Evolutionary conservation across 495 filamentous ascomycete genomes (phyloP).

Genomic region (Cryomyces antarcticus): DNA sequence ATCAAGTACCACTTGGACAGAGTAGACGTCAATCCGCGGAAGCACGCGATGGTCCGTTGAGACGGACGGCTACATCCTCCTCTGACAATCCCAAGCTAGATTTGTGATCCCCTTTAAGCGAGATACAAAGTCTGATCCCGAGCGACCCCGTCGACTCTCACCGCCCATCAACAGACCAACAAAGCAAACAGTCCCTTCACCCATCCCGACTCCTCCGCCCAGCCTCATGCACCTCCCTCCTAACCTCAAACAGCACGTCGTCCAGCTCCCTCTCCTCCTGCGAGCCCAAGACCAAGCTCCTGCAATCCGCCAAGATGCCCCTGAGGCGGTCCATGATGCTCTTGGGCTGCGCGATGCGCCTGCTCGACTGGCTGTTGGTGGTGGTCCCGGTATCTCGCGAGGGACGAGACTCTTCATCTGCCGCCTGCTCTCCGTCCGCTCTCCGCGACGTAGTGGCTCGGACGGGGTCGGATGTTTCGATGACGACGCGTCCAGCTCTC

Average conservation of each 20-base stretch:
- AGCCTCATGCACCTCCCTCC: slow-evolving; percentile 14
- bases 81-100: too few relatives aligned
- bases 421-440: not conserved
- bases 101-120: too few relatives aligned
- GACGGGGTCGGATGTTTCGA: not conserved
- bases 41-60: too few relatives aligned
- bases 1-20: too few relatives aligned
- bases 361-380: not conserved
- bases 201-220: slow-evolving; percentile 8
- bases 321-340: slow-evolving; percentile 2
- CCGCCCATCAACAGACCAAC: not conserved
- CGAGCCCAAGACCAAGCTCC: slow-evolving; percentile 10
- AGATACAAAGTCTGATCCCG: too few relatives aligned
- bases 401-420: not conserved
- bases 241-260: slow-evolving; percentile 16
- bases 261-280: slow-evolving; percentile 18
- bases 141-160: too few relatives aligned
- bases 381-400: not conserved
- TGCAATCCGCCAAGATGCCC: slow-evolving; percentile 8
- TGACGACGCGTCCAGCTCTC: not conserved
- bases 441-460: slow-evolving; percentile 1
- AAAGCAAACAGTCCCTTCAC: not conserved
- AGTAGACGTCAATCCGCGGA: too few relatives aligned
- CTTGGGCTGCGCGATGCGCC: not conserved
- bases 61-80: too few relatives aligned